These are phyloP conservation scores for Stramenopiles sp. DNA, from an alignment of 352 stramenopile species.

Conservation along the genomic window DNA sequence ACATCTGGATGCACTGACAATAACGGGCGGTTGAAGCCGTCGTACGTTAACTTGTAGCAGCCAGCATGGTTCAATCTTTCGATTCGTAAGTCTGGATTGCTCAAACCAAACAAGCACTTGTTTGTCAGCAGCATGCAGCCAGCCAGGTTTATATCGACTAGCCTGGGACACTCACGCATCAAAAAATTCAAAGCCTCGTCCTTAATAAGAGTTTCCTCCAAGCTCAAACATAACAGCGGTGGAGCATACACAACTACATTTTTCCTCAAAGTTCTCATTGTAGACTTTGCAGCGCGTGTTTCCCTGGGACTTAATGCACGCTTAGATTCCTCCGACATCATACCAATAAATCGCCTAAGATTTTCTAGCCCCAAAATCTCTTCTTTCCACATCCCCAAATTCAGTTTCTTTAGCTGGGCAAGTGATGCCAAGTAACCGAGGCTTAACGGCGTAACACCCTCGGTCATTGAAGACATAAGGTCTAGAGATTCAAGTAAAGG, in stretches of 20 bases:
- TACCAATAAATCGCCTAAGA: not conserved
- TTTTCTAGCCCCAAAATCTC: not conserved
- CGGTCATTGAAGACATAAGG: not conserved
- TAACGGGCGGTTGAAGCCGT: not conserved
- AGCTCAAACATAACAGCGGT: not conserved
- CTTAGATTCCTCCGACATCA: not conserved
- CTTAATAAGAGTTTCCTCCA: not conserved
- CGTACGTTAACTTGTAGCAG: not conserved
- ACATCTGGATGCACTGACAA: constrained; percentile 1
- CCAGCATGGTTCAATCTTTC: not conserved
- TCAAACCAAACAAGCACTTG: not conserved
- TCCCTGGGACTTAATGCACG: not conserved
- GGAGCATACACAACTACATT: not conserved
- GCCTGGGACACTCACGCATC: not conserved
- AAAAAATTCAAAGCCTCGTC: not conserved
- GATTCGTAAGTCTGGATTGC: not conserved
- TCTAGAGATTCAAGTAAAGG: not conserved
- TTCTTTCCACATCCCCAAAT: not conserved
- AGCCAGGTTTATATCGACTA: not conserved
- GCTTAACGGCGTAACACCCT: not conserved
- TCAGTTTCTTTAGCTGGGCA: not conserved
- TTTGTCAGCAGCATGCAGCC: not conserved
- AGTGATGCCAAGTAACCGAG: not conserved
- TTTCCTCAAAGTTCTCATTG: not conserved
- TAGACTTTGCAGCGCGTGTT: not conserved